These are phyloP conservation scores for Ceratobasidium sp. DNA, from an alignment of 1,284 basidiomycete genomes.

Conservation along the genomic window DNA sequence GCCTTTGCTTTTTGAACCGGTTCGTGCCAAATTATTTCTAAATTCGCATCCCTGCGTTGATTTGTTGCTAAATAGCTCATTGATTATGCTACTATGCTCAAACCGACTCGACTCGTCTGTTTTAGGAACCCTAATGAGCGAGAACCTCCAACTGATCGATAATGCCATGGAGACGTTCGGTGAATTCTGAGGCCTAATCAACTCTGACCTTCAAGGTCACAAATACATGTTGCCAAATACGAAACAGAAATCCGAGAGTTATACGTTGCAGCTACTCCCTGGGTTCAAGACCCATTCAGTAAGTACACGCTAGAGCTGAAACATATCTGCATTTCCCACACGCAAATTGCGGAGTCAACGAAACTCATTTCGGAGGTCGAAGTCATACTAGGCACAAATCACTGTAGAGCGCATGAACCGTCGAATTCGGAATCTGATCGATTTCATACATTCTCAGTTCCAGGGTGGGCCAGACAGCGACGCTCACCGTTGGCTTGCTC, in stretches of 20 bases:
- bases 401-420: constrained; percentile 1
- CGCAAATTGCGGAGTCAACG: not conserved
- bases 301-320: constrained; percentile 31
- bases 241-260: not conserved
- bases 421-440: not conserved
- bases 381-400: constrained; percentile 35
- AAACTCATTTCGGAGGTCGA: constrained; percentile 24
- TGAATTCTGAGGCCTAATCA: constrained; percentile 51
- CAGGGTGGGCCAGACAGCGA: not conserved
- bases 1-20: constrained; percentile 69
- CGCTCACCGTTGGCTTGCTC: not conserved
- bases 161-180: constrained; percentile 39
- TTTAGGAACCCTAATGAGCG: constrained; percentile 52
- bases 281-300: constrained; percentile 5
- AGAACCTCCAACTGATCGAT: constrained; percentile 55
- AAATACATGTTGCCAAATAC: constrained; percentile 28
- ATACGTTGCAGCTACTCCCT: not conserved
- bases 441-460: not conserved
- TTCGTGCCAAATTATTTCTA: too few relatives aligned
- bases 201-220: constrained; percentile 57
- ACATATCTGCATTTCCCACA: constrained; percentile 33
- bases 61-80: constrained; percentile 13
- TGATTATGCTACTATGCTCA: constrained; percentile 12
- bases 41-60: not conserved
- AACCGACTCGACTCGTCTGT: not conserved